phyloP scores from a whole-genome alignment of 805 yeast genomes.

The Peterozyma toletana region DNA sequence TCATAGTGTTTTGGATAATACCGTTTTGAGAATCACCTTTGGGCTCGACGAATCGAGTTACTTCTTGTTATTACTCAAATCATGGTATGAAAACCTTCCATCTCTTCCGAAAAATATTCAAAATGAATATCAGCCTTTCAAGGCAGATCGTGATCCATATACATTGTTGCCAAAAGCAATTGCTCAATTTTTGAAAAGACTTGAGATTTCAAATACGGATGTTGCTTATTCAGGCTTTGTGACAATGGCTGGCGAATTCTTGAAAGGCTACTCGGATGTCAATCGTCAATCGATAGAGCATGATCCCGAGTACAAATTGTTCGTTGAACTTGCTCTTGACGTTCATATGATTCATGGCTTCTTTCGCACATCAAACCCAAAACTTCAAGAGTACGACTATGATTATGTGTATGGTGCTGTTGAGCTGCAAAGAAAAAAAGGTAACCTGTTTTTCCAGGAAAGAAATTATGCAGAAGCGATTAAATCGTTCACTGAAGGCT shows the following conservation, averaged over 20 bases:
- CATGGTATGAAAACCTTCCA: neutral
- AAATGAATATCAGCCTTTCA: too few species aligned
- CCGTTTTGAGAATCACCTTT: neutral
- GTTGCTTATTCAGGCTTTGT: neutral
- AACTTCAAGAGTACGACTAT: too few species aligned
- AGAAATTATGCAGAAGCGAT: constrained; percentile 25
- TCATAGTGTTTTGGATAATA: constrained; percentile 2
- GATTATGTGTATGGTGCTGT: neutral
- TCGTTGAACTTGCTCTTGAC: too few species aligned
- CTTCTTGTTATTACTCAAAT: constrained; percentile 3
- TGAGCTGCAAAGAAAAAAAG: constrained; percentile 14
- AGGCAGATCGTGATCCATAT: neutral
- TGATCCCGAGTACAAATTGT: neutral
- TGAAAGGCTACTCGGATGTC: neutral
- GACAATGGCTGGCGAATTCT: neutral
- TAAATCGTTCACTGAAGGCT: constrained; percentile 27
- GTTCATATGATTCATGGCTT: too few species aligned
- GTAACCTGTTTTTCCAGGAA: constrained; percentile 19
- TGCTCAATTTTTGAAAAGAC: neutral
- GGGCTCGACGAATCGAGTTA: constrained; percentile 1
- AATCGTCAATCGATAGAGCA: neutral
- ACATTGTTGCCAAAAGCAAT: neutral
- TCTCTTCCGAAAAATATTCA: neutral
- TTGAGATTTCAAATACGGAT: neutral
- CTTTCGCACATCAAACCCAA: too few species aligned